phyloP scores from a whole-genome alignment of 2,329 filamentous ascomycete genomes.

The Colletotrichum paranaense region DNA sequence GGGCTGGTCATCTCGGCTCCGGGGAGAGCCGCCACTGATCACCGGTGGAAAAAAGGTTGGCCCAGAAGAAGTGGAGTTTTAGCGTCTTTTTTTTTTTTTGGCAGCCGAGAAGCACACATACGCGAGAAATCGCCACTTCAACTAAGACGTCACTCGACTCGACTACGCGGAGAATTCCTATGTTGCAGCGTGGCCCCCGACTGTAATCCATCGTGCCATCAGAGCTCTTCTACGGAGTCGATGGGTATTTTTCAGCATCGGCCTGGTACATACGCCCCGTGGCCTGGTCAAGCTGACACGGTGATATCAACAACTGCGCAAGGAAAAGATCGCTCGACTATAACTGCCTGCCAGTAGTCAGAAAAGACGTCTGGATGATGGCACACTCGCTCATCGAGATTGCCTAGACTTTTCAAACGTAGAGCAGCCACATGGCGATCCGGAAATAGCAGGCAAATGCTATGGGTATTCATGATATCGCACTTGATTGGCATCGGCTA shows the following conservation, averaged over 20 bases:
- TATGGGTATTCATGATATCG: not conserved
- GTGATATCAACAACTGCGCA: not conserved
- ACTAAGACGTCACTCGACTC: not conserved
- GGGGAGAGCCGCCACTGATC: not conserved
- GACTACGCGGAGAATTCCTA: not conserved
- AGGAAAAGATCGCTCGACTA: not conserved
- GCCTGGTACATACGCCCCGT: not conserved
- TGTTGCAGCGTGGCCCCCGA: not conserved
- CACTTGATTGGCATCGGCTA: not conserved
- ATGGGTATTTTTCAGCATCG: not conserved
- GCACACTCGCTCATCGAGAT: not conserved
- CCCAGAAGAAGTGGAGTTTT: not conserved
- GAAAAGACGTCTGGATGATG: not conserved
- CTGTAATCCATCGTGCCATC: not conserved
- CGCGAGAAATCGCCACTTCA: not conserved
- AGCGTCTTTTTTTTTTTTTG: not conserved
- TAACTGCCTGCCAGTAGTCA: not conserved
- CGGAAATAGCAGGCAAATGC: not conserved
- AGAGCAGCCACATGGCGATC: not conserved
- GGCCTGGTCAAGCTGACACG: not conserved
- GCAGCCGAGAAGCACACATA: not conserved
- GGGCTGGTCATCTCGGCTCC: not conserved
- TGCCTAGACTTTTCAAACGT: not conserved
- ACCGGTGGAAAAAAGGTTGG: not conserved
- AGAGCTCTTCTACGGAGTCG: not conserved